Base-by-base conservation (phyloP, 768 basidiomycete species). In the Multifurca ochricompacta region DNA sequence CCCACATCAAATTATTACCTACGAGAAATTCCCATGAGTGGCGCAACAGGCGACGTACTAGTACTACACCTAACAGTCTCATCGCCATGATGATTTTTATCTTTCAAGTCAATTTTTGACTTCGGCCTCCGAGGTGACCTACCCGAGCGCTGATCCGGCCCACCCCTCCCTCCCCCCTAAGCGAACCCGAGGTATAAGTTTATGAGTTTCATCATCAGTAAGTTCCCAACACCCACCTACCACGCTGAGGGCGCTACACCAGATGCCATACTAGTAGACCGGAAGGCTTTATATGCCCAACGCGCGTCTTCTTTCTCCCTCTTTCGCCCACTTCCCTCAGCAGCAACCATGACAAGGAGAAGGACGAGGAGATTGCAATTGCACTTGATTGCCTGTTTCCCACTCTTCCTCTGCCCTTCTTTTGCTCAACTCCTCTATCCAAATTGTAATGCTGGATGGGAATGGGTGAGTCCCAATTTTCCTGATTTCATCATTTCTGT, bases 381-480 rank as follows among this genome's bases (percentile, higher is more conserved):
- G 2, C 32, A 19, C 32, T 21, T 28, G 13, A 14, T 36, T 25
- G 18, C 23, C 25, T 42, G 2, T 48, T 47, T 54, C 27, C n/a
- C 27, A 13, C 14, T 54, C 36, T 34, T 54, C 13, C 21, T 25
- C 8, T 0, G 23, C 0, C 32, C 14, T 23, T n/a, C 25, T 11
- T 34, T 41, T n/a, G 46, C 53, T 1, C 53, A 54, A 32, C 6
- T 48, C 23, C 3, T 21, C 23, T 48, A 28, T 48, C 53, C 53
- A 13, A 54, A 54, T 25, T 54, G 53, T 19, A 48, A 3, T 18
- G 10, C 52, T 11, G 45, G 52, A 40, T 53, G 30, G 36, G 30
- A 53, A 3, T 53, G 52, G 52, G 52, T 53, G 11, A 37, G 51
- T 28, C 14, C 16, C 19, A 32, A 21, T 19, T 11, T 16, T 25